A percentile compares a stretch with the other conserved stretches of the same genome.
Evolutionary conservation across 192 early-diverging fungal species (phyloP).

Genomic region (Umbelopsis isabellina): DNA sequence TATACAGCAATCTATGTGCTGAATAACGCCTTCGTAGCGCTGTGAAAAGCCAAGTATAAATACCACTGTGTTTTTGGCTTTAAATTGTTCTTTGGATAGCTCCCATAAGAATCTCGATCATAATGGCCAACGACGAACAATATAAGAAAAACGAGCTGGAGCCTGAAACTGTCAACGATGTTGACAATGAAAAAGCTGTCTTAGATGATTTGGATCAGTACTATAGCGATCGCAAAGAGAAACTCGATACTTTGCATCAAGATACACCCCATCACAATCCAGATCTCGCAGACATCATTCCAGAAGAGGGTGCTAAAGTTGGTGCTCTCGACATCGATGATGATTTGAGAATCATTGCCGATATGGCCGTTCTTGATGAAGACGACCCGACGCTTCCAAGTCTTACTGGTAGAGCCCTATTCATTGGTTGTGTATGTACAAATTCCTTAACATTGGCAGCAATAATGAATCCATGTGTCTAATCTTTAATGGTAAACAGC

Average conservation of each 20-base stretch:
- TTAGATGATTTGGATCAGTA: slow-evolving; percentile 18
- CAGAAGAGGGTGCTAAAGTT: neutral
- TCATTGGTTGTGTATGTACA: slow-evolving; percentile 58
- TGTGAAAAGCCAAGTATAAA: slow-evolving; percentile 2
- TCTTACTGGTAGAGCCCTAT: slow-evolving; percentile 68
- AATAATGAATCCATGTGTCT: neutral
- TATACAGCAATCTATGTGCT: neutral
- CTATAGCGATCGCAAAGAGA: slow-evolving; percentile 2
- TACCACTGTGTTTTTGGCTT: neutral
- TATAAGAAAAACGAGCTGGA: neutral
- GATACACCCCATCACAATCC: neutral
- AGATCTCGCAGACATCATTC: neutral
- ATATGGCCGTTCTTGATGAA: slow-evolving; percentile 40
- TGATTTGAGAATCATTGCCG: slow-evolving; percentile 12
- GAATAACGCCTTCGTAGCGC: neutral
- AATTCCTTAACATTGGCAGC: neutral
- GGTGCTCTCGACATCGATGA: slow-evolving; percentile 1
- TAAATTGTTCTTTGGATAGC: no score
- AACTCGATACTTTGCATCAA: neutral
- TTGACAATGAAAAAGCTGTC: slow-evolving; percentile 6
- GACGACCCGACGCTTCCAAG: slow-evolving; percentile 64
- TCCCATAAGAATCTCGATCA: neutral
- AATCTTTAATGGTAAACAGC: neutral
- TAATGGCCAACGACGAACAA: neutral
- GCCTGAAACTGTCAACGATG: neutral